Conservation (phyloP, 1,139 yeast species). For the Hyphopichia burtonii region DNA sequence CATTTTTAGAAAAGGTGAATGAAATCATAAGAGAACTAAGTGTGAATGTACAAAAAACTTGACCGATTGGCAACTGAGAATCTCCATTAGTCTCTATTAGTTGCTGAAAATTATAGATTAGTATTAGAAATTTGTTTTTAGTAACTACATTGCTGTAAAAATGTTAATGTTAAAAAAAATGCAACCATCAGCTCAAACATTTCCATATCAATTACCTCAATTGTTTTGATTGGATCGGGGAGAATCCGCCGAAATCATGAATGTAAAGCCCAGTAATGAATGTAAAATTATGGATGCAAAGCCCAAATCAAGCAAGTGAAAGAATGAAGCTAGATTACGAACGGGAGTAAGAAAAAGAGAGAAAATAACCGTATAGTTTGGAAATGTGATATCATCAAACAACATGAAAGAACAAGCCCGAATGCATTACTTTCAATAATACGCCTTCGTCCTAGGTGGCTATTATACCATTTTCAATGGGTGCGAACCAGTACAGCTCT, state of each 20-base stretch:
- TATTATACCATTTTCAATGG: too few species aligned
- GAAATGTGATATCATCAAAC: not conserved
- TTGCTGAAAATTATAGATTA: too few species aligned
- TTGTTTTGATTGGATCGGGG: not conserved
- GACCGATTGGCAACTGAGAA: not conserved
- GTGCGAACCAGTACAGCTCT: not conserved
- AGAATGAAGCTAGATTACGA: too few species aligned
- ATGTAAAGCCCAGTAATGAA: too few species aligned
- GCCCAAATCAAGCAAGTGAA: not conserved
- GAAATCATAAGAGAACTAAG: conserved; percentile 94
- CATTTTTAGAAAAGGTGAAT: conserved; percentile 90
- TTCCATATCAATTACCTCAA: not conserved
- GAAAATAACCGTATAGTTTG: not conserved
- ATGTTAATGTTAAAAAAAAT: too few species aligned
- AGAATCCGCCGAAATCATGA: not conserved
- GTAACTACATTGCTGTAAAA: too few species aligned
- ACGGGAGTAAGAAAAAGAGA: not conserved
- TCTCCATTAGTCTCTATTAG: too few species aligned
- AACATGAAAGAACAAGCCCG: not conserved
- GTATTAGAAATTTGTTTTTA: too few species aligned
- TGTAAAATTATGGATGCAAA: too few species aligned
- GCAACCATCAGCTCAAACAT: not conserved
- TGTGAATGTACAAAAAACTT: conserved; percentile 54
- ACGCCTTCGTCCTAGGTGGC: too few species aligned
- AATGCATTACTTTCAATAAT: too few species aligned